A percentile compares a stretch with the other conserved stretches of the same genome.
phyloP scores from a whole-genome alignment of 73 alveolate genomes.

The Tetrahymena thermophila region DNA sequence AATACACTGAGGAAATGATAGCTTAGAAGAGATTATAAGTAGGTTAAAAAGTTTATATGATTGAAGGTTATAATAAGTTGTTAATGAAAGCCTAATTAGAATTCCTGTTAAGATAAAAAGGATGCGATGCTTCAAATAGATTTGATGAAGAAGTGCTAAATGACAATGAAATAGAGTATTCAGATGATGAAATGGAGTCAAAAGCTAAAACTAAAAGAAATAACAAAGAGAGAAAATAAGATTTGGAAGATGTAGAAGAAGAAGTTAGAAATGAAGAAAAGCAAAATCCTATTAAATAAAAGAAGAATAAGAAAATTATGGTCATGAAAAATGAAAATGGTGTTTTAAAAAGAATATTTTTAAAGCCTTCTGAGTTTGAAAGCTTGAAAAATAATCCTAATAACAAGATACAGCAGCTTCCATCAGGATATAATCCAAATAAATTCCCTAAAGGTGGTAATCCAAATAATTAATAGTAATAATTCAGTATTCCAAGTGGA shows the following conservation, averaged over 20 bases:
- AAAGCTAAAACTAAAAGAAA: background rate
- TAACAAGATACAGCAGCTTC: background rate
- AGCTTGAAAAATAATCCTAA: background rate
- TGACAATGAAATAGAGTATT: constrained; percentile 25
- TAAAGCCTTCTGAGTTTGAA: background rate
- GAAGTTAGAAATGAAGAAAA: background rate
- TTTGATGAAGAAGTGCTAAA: constrained; percentile 42
- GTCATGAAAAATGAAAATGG: background rate
- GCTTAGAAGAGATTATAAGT: constrained; percentile 1
- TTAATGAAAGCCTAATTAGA: background rate
- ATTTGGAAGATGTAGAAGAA: background rate
- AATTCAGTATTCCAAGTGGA: background rate
- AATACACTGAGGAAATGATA: constrained; percentile 6
- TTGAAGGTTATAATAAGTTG: background rate
- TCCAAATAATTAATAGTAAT: background rate
- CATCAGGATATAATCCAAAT: background rate
- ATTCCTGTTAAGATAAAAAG: constrained; percentile 19
- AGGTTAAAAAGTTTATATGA: constrained; percentile 15
- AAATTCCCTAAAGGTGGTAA: background rate
- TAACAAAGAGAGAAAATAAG: constrained; percentile 23
- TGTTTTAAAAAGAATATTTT: background rate
- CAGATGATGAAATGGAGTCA: constrained; percentile 38
- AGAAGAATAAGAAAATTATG: background rate
- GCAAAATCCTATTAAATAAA: background rate
- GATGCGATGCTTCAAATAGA: constrained; percentile 43